Evolutionary conservation across 768 basidiomycete genomes (phyloP).

Genomic region (Termitomyces titanicus): DNA sequence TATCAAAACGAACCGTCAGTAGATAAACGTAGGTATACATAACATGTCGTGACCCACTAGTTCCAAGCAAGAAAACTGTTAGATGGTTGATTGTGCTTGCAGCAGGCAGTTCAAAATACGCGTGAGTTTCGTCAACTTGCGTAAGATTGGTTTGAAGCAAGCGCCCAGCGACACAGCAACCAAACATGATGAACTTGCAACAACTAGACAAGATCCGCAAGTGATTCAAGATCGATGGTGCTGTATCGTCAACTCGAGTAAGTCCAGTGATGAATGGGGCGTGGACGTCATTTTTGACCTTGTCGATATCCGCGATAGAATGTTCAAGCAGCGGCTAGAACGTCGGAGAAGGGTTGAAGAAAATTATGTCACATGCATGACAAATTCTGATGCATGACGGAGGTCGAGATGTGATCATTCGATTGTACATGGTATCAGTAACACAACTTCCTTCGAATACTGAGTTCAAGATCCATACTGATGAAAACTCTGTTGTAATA

Average conservation of each 20-base stretch:
- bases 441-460: too few species aligned
- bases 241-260: conserved; percentile 1
- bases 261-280: not conserved
- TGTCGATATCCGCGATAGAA: not conserved
- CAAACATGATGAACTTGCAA: conserved; percentile 52
- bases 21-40: not conserved
- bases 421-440: too few species aligned
- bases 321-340: too few species aligned
- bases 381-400: too few species aligned
- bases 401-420: too few species aligned
- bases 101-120: conserved; percentile 67
- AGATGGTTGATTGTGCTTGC: conserved; percentile 80
- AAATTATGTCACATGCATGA: not conserved
- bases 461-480: too few species aligned
- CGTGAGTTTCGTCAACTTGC: conserved; percentile 82
- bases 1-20: not conserved
- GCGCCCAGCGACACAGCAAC: conserved; percentile 76
- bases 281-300: conserved; percentile 10
- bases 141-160: conserved; percentile 75
- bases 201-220: not conserved
- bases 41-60: conserved; percentile 40
- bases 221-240: not conserved
- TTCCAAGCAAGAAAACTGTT: conserved; percentile 80
- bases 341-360: not conserved
- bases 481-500: too few species aligned